A percentile compares a stretch with the other conserved stretches of the same genome.
These are phyloP conservation scores for Fusarium sp. DNA, from an alignment of 2,329 filamentous ascomycete genomes.

Conservation along the genomic window DNA sequence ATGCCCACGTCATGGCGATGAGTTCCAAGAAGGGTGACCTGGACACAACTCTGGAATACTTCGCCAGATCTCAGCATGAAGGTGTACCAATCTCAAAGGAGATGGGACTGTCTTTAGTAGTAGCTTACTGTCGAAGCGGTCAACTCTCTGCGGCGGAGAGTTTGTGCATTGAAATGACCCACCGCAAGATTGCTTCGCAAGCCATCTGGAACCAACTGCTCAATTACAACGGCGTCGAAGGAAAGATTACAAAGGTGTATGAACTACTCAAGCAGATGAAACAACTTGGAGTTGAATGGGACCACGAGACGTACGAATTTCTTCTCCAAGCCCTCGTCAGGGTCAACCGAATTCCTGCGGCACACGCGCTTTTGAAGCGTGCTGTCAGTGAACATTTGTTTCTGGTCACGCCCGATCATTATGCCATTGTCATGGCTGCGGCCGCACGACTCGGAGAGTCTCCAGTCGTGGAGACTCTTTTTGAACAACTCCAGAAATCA, in stretches of 20 bases:
- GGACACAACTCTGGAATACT: conserved; percentile 73
- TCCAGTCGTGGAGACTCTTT: conserved; percentile 56
- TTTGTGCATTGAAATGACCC: conserved; percentile 63
- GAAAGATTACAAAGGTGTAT: conserved; percentile 64
- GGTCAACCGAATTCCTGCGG: conserved; percentile 62
- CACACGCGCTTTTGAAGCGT: conserved; percentile 60
- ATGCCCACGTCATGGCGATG: conserved; percentile 79
- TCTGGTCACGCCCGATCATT: conserved; percentile 61
- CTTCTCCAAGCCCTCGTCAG: conserved; percentile 63
- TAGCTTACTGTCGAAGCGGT: conserved; percentile 68
- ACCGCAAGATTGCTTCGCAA: conserved; percentile 63
- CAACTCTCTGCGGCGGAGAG: conserved; percentile 53
- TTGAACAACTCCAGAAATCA: conserved; percentile 57
- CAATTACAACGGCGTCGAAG: conserved; percentile 72
- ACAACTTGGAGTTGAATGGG: conserved; percentile 59
- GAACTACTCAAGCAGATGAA: conserved; percentile 63
- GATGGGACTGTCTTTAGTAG: conserved; percentile 74
- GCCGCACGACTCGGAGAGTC: conserved; percentile 61
- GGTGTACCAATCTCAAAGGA: conserved; percentile 63
- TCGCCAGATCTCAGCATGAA: conserved; percentile 69
- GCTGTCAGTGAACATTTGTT: conserved; percentile 60
- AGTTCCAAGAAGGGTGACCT: conserved; percentile 79
- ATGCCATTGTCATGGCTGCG: conserved; percentile 64
- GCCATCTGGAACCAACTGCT: conserved; percentile 85
- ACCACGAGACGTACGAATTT: conserved; percentile 62